These are phyloP conservation scores for Apiotrichum laibachii DNA, from an alignment of 1,284 basidiomycete genomes.

Conservation along the genomic window DNA sequence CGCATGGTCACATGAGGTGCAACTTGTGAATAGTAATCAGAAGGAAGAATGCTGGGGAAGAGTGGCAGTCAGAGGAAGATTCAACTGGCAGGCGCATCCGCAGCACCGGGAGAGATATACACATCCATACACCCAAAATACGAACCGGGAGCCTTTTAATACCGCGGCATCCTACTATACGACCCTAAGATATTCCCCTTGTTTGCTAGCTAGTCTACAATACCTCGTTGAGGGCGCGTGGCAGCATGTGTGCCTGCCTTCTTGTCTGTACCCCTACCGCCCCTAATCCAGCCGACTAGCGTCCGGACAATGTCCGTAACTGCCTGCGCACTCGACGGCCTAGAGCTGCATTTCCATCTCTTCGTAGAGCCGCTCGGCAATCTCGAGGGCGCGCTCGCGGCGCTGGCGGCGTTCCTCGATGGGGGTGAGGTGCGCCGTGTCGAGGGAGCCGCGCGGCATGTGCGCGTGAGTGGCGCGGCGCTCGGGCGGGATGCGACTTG, in stretches of 20 bases:
- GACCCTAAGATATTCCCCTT: not conserved
- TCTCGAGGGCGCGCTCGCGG: constrained; percentile 14
- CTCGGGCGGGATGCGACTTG: not conserved
- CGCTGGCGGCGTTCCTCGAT: constrained; percentile 10
- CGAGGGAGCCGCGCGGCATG: not conserved
- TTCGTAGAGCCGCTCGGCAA: constrained; percentile 23
- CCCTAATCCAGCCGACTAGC: not conserved
- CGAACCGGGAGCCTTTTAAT: not conserved
- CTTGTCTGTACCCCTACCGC: no score
- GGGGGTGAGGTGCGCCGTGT: not conserved
- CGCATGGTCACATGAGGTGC: no score
- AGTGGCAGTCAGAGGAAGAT: no score
- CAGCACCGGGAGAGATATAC: not conserved
- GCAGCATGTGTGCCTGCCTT: no score
- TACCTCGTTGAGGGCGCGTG: no score
- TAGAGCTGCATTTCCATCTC: constrained; percentile 24
- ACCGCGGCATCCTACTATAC: no score
- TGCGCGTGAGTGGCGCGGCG: not conserved
- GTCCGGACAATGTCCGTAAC: not conserved
- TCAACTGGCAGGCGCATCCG: no score
- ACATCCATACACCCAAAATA: constrained; percentile 2
- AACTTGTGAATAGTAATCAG: no score
- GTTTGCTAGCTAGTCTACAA: not conserved
- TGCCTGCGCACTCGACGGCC: not conserved
- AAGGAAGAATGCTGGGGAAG: no score